phyloP scores from a whole-genome alignment of 2,329 filamentous ascomycete species.

The Elsinoe batatas region DNA sequence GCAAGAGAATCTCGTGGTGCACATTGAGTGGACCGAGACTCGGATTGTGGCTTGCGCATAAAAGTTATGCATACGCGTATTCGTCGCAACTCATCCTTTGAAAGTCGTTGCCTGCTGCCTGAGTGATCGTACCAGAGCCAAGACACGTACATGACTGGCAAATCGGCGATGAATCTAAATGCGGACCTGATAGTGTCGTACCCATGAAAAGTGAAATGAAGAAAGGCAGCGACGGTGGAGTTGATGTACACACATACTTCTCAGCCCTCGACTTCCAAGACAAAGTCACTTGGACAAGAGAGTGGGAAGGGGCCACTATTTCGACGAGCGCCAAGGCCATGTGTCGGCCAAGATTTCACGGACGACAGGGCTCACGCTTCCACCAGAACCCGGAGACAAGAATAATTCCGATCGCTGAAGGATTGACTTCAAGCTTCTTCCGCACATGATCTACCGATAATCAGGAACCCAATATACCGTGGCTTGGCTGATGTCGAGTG shows the following conservation, averaged over 20 bases:
- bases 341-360: not conserved
- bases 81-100: not conserved
- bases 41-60: too few species aligned
- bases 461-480: not conserved
- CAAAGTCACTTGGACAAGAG: not conserved
- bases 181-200: not conserved
- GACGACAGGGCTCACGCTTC: not conserved
- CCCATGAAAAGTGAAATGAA: not conserved
- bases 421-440: not conserved
- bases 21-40: too few species aligned
- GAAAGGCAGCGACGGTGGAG: not conserved
- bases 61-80: too few species aligned
- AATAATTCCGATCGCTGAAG: not conserved
- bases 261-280: not conserved
- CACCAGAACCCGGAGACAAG: not conserved
- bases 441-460: not conserved
- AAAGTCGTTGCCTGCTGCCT: not conserved
- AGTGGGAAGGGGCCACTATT: conserved; percentile 1
- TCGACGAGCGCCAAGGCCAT: not conserved
- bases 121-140: not conserved
- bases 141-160: not conserved
- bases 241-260: not conserved
- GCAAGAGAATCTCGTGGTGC: too few species aligned
- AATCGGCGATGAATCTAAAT: not conserved
- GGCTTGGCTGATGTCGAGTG: not conserved